Conservation (phyloP, 2,329 filamentous ascomycete genomes). For the Calonectria pauciramosa region DNA sequence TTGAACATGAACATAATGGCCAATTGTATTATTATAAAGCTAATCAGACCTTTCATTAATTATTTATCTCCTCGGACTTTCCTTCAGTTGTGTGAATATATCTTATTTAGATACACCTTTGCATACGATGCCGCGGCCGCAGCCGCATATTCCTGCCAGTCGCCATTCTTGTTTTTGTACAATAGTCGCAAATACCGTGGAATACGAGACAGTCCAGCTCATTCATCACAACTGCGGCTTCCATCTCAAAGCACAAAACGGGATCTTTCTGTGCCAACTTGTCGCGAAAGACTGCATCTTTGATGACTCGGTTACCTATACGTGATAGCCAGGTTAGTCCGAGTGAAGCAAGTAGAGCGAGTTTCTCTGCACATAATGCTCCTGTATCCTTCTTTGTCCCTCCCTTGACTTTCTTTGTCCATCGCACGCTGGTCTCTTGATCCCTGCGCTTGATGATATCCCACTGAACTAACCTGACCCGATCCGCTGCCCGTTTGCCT, state of each 20-base stretch:
- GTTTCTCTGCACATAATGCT: conserved; percentile 2
- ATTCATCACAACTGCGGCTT: too few species aligned
- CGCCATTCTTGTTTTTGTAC: not conserved
- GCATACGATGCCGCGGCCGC: not conserved
- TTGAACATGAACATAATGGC: not conserved
- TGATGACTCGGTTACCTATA: too few species aligned
- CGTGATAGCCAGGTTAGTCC: conserved; percentile 22
- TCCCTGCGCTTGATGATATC: conserved; percentile 10
- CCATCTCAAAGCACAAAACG: too few species aligned
- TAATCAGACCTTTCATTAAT: not conserved
- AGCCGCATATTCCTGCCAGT: not conserved
- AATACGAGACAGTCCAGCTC: too few species aligned
- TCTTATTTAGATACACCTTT: not conserved
- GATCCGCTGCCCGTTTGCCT: too few species aligned
- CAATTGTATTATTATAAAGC: not conserved
- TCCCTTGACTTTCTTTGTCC: conserved; percentile 8
- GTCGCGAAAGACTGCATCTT: too few species aligned
- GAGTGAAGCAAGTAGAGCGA: conserved; percentile 12
- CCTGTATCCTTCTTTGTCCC: not conserved
- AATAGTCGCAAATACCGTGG: too few species aligned
- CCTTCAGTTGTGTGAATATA: not conserved
- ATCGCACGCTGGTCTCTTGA: not conserved
- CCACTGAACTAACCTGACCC: conserved; percentile 2
- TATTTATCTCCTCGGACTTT: not conserved
- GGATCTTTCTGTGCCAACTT: too few species aligned